Percentiles rank a stretch among this genome's conserved stretches.
Conservation (phyloP, 2,329 filamentous ascomycete species). For the Monilinia vaccinii-corymbosi region DNA sequence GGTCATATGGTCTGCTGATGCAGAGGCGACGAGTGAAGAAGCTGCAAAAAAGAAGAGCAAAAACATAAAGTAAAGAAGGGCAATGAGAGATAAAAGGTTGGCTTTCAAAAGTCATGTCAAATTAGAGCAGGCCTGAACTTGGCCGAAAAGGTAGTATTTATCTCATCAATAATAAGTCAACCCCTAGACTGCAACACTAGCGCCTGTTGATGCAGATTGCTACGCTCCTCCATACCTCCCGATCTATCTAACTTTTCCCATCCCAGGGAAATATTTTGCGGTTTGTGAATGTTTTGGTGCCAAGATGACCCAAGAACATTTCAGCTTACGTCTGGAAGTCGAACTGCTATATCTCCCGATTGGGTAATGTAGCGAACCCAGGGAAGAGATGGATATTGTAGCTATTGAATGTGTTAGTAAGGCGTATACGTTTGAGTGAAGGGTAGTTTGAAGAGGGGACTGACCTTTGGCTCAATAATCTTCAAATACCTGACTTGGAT, state of each 20-base stretch:
- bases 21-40: not conserved
- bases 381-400: constrained; percentile 95
- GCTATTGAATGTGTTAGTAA: constrained; percentile 38
- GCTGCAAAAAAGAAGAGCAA: not conserved
- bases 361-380: constrained; percentile 99
- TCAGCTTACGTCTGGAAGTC: constrained; percentile 61
- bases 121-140: not conserved
- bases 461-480: constrained; percentile 98
- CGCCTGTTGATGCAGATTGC: constrained; percentile 4
- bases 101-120: not conserved
- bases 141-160: not conserved
- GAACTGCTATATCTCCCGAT: constrained; percentile 90
- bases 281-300: not conserved
- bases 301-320: not conserved
- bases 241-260: constrained; percentile 6
- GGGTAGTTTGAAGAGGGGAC: constrained; percentile 24
- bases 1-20: not conserved
- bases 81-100: not conserved
- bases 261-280: not conserved
- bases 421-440: not conserved
- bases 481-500: constrained; percentile 98
- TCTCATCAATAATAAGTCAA: not conserved
- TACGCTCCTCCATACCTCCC: constrained; percentile 1
- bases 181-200: not conserved
- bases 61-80: not conserved